Percentiles rank a stretch among this genome's conserved stretches.
phyloP scores from a whole-genome alignment of 345 rosid genomes.

The Eucalyptus pumila region DNA sequence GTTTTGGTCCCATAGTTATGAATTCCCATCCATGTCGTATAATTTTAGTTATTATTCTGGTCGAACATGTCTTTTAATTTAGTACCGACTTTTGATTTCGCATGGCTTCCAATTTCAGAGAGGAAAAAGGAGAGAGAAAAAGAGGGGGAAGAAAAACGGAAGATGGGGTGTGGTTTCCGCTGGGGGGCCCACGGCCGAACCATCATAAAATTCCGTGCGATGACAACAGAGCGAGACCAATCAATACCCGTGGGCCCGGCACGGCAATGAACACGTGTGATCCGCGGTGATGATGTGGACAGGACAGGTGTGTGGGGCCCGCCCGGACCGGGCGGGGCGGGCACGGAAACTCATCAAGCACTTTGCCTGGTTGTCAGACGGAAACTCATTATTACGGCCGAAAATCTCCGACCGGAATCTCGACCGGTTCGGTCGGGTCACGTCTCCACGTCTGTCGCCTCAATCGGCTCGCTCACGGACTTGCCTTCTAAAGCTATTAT shows the following conservation, averaged over 20 bases:
- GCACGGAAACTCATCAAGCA: not conserved
- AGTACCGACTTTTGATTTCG: not conserved
- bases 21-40: not conserved
- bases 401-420: not conserved
- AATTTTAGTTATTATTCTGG: too few species aligned
- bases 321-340: not conserved
- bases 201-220: not conserved
- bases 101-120: not conserved
- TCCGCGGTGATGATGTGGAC: not conserved
- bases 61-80: not conserved
- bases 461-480: not conserved
- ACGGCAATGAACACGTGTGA: not conserved
- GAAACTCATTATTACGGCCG: not conserved
- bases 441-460: not conserved
- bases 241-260: not conserved
- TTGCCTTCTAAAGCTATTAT: not conserved
- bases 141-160: not conserved
- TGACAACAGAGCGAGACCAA: not conserved
- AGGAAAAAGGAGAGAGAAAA: not conserved
- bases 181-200: not conserved
- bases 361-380: not conserved
- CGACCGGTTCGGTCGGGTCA: not conserved
- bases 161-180: not conserved
- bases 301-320: not conserved
- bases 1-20: not conserved